A percentile compares a stretch with the other conserved stretches of the same genome.
Evolutionary conservation across 345 rosid species (phyloP).

Genomic region (Eucalyptus rudis): DNA sequence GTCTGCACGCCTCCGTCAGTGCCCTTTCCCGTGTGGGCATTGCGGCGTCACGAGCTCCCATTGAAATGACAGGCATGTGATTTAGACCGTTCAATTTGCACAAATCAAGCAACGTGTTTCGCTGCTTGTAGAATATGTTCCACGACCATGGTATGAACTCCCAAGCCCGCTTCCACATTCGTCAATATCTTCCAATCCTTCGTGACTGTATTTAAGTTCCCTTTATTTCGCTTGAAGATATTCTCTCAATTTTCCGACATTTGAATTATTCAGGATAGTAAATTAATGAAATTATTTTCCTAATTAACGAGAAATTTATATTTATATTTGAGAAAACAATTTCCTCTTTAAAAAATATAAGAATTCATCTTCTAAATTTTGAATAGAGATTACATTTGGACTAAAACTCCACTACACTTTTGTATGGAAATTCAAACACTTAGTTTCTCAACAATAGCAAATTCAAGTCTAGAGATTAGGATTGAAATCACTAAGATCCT

Average conservation of each 20-base stretch:
- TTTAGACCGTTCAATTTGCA: neutral
- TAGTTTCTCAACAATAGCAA: fast-evolving
- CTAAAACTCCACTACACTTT: fast-evolving
- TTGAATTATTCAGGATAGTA: no score
- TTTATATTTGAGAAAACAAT: no score
- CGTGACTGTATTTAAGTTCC: neutral
- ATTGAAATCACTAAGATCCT: fast-evolving
- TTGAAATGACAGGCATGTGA: neutral
- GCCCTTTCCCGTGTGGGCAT: neutral
- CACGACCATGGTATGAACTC: neutral
- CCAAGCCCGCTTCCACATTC: neutral
- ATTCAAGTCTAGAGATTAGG: fast-evolving
- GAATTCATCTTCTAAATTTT: no score
- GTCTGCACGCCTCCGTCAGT: neutral
- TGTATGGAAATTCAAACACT: fast-evolving
- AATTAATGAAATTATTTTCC: no score
- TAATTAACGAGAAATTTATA: no score
- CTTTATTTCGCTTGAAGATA: no score
- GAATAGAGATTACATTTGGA: no score
- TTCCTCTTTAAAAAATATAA: no score
- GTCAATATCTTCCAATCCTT: neutral
- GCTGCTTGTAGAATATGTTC: neutral
- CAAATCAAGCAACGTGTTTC: neutral
- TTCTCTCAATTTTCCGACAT: neutral
- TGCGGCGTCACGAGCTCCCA: neutral